Base-by-base conservation (phyloP, 176 grass and related monocot species). In the Cymbopogon citratus region DNA sequence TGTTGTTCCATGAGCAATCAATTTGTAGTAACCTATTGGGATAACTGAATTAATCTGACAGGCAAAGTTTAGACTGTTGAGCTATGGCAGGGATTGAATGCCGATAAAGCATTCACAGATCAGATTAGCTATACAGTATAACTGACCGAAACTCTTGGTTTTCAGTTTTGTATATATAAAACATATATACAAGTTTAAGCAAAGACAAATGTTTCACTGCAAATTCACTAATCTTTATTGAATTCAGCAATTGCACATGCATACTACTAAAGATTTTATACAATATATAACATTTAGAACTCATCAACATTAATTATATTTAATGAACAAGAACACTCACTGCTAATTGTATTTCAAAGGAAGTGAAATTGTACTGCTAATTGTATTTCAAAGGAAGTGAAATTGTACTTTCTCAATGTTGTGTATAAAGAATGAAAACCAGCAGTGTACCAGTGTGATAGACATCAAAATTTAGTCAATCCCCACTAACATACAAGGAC, bases 261-360 rank as follows among this genome's bases (percentile, higher is more conserved):
- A 61, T 26, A 0, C 3, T 1, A 2, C 6, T 14, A 13, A 62
- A 5, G 7, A n/a, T 9, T 56, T 56, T n/a, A 56, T 7, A 21
- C n/a, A n/a, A 56, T n/a, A n/a, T 19, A 19, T 54, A 54, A n/a
- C n/a, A 61, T 4, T 61, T 61, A 5, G 24, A 9, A 10, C 3
- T 5, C 3, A 0, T 24, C 3, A 0, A 1, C n/a, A 60, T n/a
- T n/a, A n/a, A 9, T n/a, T 9, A n/a, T 1, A 56, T n/a, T n/a
- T 19, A 56, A n/a, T 56, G 21, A 57, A 57, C 2, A 57, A 1
- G 2, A 3, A 23, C 2, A 23, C 8, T 56, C 19, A 10, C 52
- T 56, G 52, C 52, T 25, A 26, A 12, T 5, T 12, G 24, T n/a
- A 57, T 56, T 56, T 56, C 6, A 19, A 52, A 40, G 7, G n/a